Conservation (phyloP, 495 filamentous ascomycete genomes). For the Aspergillus kassunensis region DNA sequence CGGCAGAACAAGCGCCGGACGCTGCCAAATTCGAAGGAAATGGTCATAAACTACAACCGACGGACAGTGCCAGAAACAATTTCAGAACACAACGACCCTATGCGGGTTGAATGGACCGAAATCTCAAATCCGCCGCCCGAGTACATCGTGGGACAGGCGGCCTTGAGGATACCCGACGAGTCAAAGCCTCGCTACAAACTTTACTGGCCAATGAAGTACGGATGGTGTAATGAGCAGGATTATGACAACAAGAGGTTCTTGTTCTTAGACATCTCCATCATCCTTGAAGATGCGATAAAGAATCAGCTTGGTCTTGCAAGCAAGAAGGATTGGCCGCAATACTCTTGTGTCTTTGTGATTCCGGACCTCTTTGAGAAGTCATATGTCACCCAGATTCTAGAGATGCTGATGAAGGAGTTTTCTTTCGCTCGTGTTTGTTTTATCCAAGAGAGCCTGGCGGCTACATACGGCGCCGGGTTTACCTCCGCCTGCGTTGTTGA, state of each 20-base stretch:
- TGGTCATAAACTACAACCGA: slow-evolving; percentile 89
- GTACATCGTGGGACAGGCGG: slow-evolving; percentile 75
- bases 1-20: slow-evolving; percentile 87
- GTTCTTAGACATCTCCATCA: slow-evolving; percentile 77
- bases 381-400: slow-evolving; percentile 78
- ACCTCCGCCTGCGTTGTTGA: slow-evolving; percentile 92
- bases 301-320: slow-evolving; percentile 72
- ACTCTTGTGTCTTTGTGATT: slow-evolving; percentile 91
- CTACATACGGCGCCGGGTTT: slow-evolving; percentile 93
- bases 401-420: slow-evolving; percentile 82
- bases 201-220: slow-evolving; percentile 84
- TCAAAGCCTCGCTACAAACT: slow-evolving; percentile 89
- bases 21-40: slow-evolving; percentile 90
- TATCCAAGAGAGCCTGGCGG: slow-evolving; percentile 91
- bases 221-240: slow-evolving; percentile 85
- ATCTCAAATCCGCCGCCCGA: slow-evolving; percentile 62
- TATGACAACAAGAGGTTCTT: slow-evolving; percentile 72
- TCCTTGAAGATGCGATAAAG: slow-evolving; percentile 82
- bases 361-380: slow-evolving; percentile 94
- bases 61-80: slow-evolving; percentile 77
- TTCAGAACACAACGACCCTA: slow-evolving; percentile 86
- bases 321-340: slow-evolving; percentile 79
- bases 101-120: slow-evolving; percentile 94
- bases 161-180: slow-evolving; percentile 79
- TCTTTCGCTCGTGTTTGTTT: slow-evolving; percentile 84